Percentiles rank a stretch among this genome's conserved stretches.
Conservation (phyloP, 1,139 yeast genomes). For the Pichia sp. region DNA sequence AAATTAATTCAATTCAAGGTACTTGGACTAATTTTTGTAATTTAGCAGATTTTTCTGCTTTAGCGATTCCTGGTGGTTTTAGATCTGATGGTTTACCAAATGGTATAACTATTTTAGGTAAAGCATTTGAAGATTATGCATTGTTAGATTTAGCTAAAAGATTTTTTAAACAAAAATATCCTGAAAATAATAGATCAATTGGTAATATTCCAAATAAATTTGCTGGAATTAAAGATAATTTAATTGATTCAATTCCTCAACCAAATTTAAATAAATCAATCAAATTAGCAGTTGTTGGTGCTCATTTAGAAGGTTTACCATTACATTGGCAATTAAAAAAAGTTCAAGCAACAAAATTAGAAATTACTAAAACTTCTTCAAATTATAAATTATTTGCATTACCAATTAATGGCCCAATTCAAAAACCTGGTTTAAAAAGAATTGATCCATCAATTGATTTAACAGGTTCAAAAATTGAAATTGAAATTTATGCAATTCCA, state of each 20-base stretch:
- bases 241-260: conserved; percentile 34
- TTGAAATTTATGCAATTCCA: conserved; percentile 84
- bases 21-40: conserved; percentile 96
- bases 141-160: conserved; percentile 74
- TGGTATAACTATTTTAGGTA: conserved; percentile 80
- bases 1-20: conserved; percentile 83
- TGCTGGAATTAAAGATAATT: conserved; percentile 33
- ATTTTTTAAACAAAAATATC: conserved; percentile 49
- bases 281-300: conserved; percentile 90
- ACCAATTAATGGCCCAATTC: conserved; percentile 71
- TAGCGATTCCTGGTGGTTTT: conserved; percentile 89
- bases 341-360: conserved; percentile 69
- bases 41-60: conserved; percentile 85
- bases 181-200: conserved; percentile 39
- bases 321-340: conserved; percentile 90
- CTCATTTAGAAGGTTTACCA: conserved; percentile 83
- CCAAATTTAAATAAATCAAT: conserved; percentile 37
- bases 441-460: conserved; percentile 31
- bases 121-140: conserved; percentile 82
- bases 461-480: conserved; percentile 54
- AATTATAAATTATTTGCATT: conserved; percentile 75
- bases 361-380: conserved; percentile 63
- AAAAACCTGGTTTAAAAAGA: conserved; percentile 84
- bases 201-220: conserved; percentile 35
- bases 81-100: conserved; percentile 81